Base-by-base conservation (phyloP, 2,329 filamentous ascomycete species). In the Rosellinia necatrix region DNA sequence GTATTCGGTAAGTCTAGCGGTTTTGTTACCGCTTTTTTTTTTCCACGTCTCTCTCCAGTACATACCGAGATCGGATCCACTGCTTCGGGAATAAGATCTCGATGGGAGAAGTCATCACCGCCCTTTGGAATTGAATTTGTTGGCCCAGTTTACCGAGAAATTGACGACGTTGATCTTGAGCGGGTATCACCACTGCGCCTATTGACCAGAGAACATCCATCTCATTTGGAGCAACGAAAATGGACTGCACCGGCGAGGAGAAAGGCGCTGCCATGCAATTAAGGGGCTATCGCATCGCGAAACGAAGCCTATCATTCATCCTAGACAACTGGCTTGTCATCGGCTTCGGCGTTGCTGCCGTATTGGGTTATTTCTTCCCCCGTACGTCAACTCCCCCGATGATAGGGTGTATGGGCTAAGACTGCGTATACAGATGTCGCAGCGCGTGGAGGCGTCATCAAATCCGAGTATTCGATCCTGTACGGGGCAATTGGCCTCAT, bases 401-500 rank as follows among this genome's bases (percentile, higher is more conserved):
- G 12, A 10, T 25, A 40, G 27, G 21, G 12, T 12, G 5, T 17
- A 21, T 44, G 9, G 17, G 38, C 47, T 59, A 24, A 58, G 17
- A 17, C 35, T 10, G 13, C 17, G 21, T 25, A 42, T 32, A 5
- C 22, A 78, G 77, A 76, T 43, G 76, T 82, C 53, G 79, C 80
- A 37, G 74, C 75, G 15, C 74, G 75, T 46, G 78, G 78, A 30
- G 78, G 79, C 6, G 67, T 72, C 41, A 80, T 78, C 71, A 82
- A 71, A 72, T 86, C 72, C 64, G 83, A 75, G 72, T 82, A 74
- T 75, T 84, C 66, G 74, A 82, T 90, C 50, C 78, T 89, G 25
- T 91, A 91, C 68, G 85, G 87, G 27, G 84, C 81, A 17, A 85
- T 91, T 25, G 83, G 80, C 15, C 72, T 89, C 64, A 88, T 90